phyloP scores from a whole-genome alignment of 1,284 basidiomycete species.

The Athelia sp. region DNA sequence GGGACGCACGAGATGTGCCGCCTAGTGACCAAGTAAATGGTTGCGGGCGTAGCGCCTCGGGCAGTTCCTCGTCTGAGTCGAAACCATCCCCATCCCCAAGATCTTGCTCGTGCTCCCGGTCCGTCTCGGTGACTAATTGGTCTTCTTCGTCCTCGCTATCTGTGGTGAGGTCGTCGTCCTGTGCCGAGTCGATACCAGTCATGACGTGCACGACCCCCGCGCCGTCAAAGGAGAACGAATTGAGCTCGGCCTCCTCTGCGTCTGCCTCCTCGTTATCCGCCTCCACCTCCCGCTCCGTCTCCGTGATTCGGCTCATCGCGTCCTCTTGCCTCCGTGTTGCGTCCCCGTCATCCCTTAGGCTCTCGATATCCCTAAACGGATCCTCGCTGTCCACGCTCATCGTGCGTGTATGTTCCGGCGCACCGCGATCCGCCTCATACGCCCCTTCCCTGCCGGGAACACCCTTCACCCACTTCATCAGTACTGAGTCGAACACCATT shows the following conservation, averaged over 20 bases:
- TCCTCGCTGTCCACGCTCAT: conserved; percentile 64
- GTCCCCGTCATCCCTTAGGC: conserved; percentile 55
- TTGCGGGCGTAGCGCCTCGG: conserved; percentile 5
- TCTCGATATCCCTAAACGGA: conserved; percentile 85
- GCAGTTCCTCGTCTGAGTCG: conserved; percentile 36
- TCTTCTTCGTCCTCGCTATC: conserved; percentile 39
- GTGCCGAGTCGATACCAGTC: conserved; percentile 37
- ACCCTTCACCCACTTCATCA: conserved; percentile 81
- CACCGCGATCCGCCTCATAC: conserved; percentile 5
- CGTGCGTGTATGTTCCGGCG: conserved; percentile 34
- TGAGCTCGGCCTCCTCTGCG: conserved; percentile 60
- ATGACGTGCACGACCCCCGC: conserved; percentile 42
- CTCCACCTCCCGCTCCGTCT: conserved; percentile 31
- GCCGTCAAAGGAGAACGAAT: conserved; percentile 66
- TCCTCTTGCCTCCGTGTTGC: conserved; percentile 18
- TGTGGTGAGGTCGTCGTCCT: conserved; percentile 41
- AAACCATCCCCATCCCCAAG: conserved; percentile 32
- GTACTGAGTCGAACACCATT: conserved; percentile 80
- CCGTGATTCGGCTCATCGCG: conserved; percentile 38
- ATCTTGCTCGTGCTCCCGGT: conserved; percentile 12
- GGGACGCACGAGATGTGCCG: conserved; percentile 6
- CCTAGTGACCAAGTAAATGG: background rate
- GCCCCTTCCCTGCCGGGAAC: conserved; percentile 25
- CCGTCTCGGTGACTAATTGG: conserved; percentile 22
- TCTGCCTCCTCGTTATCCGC: conserved; percentile 37